Conservation (phyloP, 1,284 basidiomycete genomes). For the Cutaneotrichosporon spelunceum region DNA sequence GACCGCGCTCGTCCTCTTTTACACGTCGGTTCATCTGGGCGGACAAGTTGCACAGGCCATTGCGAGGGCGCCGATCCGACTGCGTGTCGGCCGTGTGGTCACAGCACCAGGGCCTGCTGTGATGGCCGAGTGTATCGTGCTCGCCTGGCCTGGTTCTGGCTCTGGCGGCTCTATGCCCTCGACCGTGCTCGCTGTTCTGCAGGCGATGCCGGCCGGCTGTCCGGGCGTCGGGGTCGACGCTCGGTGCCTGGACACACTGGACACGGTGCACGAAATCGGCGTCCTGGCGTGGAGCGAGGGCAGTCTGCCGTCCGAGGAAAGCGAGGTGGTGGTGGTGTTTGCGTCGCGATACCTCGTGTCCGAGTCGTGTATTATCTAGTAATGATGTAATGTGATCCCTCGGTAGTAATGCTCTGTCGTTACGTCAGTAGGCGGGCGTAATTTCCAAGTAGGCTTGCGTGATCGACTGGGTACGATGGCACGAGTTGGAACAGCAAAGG, state of each 20-base stretch:
- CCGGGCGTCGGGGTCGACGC: conserved; percentile 34
- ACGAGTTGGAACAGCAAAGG: no score
- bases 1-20: conserved; percentile 41
- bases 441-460: no score
- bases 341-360: conserved; percentile 35
- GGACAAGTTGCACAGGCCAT: conserved; percentile 16
- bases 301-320: conserved; percentile 9
- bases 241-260: conserved; percentile 20
- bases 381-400: not conserved
- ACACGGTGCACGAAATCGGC: conserved; percentile 29
- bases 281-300: conserved; percentile 32
- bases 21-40: conserved; percentile 37
- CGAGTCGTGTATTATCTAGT: not conserved
- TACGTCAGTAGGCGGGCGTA: no score
- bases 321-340: conserved; percentile 22
- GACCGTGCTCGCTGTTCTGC: conserved; percentile 23
- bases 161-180: no score
- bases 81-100: conserved; percentile 10
- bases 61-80: conserved; percentile 14
- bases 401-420: no score
- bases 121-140: conserved; percentile 25
- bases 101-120: conserved; percentile 24
- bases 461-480: no score
- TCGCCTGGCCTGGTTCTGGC: conserved; percentile 5
- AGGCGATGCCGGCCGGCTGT: conserved; percentile 30